Conservation (phyloP, 2,329 filamentous ascomycete species). For the Didymella pinodella region DNA sequence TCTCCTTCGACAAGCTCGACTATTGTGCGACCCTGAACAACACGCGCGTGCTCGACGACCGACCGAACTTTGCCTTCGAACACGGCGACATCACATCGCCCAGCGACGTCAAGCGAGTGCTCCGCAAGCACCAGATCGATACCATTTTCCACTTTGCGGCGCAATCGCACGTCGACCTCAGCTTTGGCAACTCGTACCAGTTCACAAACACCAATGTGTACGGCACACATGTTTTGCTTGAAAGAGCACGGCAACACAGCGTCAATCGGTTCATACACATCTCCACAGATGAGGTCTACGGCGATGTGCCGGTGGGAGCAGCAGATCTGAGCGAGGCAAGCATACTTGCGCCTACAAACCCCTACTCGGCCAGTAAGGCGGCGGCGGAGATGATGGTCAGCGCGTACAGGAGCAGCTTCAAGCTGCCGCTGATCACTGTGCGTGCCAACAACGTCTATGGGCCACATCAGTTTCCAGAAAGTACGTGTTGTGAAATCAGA, state of each 20-base stretch:
- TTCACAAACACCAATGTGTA: slow-evolving; percentile 85
- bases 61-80: slow-evolving; percentile 79
- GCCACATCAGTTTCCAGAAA: slow-evolving; percentile 83
- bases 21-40: slow-evolving; percentile 85
- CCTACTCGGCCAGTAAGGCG: slow-evolving; percentile 81
- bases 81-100: slow-evolving; percentile 80
- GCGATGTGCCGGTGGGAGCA: slow-evolving; percentile 75
- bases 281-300: slow-evolving; percentile 86
- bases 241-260: slow-evolving; percentile 75
- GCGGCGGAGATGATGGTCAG: slow-evolving; percentile 87
- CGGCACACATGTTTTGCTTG: slow-evolving; percentile 82
- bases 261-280: slow-evolving; percentile 81
- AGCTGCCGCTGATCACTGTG: slow-evolving; percentile 79
- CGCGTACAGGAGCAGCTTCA: slow-evolving; percentile 85
- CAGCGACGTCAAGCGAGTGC: slow-evolving; percentile 72
- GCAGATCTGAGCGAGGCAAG: slow-evolving; percentile 77
- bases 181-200: slow-evolving; percentile 81
- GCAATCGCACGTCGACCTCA: slow-evolving; percentile 84
- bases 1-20: slow-evolving; percentile 86
- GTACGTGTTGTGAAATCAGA: slow-evolving; percentile 57
- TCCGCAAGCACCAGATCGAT: slow-evolving; percentile 76
- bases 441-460: slow-evolving; percentile 87
- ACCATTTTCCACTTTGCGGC: slow-evolving; percentile 86
- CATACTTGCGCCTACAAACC: slow-evolving; percentile 80
- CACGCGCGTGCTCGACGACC: slow-evolving; percentile 71